Evolutionary conservation across 352 stramenopile genomes (phyloP), one percentile per base, ranked within the genome.

Genomic region (Pythium dissimile): DNA sequence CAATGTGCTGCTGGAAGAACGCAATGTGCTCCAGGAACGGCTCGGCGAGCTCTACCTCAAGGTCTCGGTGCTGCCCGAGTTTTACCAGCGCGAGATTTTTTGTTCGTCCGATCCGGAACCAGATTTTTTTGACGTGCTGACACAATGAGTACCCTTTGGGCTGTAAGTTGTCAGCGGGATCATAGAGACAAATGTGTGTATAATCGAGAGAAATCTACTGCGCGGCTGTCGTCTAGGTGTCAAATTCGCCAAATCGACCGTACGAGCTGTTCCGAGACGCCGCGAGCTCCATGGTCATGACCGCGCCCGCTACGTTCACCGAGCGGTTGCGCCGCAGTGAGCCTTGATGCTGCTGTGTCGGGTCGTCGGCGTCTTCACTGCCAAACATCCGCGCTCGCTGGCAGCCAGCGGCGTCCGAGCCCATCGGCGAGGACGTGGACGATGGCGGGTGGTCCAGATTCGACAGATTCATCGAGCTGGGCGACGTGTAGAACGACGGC

Each of bases 401-500:
- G 21, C 42, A 5, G 15, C 21, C 42, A 15, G 10, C 6, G 42
- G 42, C n/a, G n/a, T n/a, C n/a, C 42, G 42, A 49, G 23, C 34
- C 42, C 9, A 21, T 21, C 5, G 42, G 42, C 24, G 42, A 34
- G 21, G 42, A 49, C 23, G 26, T 18, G 26, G 45, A 52, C 13
- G 28, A 52, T 26, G 42, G 23, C 5, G 26, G 16, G 12, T 52
- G 45, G 28, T 52, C 27, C 13, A 42, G 11, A 18, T 42, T 42
- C 9, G 79, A 87, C 48, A 95, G 49, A 27, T 92, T 93, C 72
- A 95, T 86, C 3, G 79, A 90, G 73, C 81, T 92, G 1, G 83
- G 75, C 16, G 85, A 95, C 1, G 85, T 95, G 68, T 93, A 95
- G 46, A 95, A 95, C 4, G 85, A 95, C 20, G 85, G 85, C 10